Evolutionary conservation across 1,139 yeast genomes (phyloP), one percentile per base, ranked within the genome.

Genomic region (Pichia sp.): DNA sequence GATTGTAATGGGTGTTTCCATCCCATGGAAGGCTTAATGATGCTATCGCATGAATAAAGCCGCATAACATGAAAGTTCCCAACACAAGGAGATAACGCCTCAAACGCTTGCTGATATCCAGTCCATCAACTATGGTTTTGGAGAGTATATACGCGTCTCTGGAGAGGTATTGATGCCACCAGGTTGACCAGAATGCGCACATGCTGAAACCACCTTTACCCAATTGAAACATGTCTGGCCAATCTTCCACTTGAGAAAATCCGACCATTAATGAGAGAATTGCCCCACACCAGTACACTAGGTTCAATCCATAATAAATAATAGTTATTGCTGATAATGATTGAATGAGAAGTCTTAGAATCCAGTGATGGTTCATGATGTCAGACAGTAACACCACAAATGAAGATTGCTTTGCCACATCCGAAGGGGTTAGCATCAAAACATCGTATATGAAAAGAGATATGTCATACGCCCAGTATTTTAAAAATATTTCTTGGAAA

Each of bases 141-240:
- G 38, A 20, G 4, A 35, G 22, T 3, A 26, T 7, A 9, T 35
- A 31, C 3, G 42, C 24, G 25, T 41, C 44, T 13, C 37, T 22
- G 8, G 42, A 23, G 17, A 41, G 21, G 20, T 31, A 35, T 27
- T 41, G 42, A 29, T 41, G 44, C 44, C 44, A 41, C 42, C 44
- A 41, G 15, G 17, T 5, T 12, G 39, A 27, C 44, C 44, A 41
- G 20, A 41, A 41, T 1, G 22, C 18, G 13, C 24, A 12, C 30
- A 41, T 30, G 3, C 27, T 15, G 8, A 15, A 33, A n/a, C n/a
- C n/a, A n/a, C n/a, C n/a, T n/a, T n/a, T n/a, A 3, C 35, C 44
- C 5, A 31, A 31, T 17, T 17, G 4, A 15, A 33, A 32, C 4
- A 38, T 4, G 21, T 28, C 34, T 5, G 44, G 44, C 42, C 42